Base-by-base conservation (phyloP, 2,329 filamentous ascomycete genomes). In the Sporothrix inflata region DNA sequence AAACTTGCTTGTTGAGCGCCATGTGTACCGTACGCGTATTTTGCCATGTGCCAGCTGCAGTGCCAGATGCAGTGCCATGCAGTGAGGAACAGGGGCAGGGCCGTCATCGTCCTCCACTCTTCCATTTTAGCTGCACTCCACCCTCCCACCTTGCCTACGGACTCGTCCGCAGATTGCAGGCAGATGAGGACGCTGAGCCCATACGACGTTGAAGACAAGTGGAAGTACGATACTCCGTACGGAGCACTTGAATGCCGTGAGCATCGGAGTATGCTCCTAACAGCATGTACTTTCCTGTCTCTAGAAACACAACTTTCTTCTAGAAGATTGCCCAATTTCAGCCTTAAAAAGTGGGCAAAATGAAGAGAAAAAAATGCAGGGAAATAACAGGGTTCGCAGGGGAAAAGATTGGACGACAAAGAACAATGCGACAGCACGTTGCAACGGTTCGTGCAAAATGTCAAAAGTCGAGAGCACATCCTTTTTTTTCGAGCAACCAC, bases 271-370 rank as follows among this genome's bases (percentile, higher is more conserved):
- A 63, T 42, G 38, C 19, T 27, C 12, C 38, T 42, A 42, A 42
- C 38, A 24, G 38, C 60, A 42, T 45, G 34, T 34, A 57, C 14
- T 57, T 34, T 57, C 27, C 12, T 57, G 21, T 57, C 24, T 16
- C 8, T 6, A 19, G 30, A 38, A 40, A 14, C 5, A 27, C n/a
- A n/a, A 21, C 14, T 40, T 21, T 24, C 27, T 68, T 68, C 19
- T 21, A 68, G 65, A 53, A 68, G 30, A 68, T 53, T 21, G 30
- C 8, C 65, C 65, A 53, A 68, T 68, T 53, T 53, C 65, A 68
- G 65, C 65, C 63, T 67, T 67, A 67, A 67, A 66, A 67, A 34
- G 45, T 51, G 63, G 63, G 6, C 21, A 34, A 7, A 8, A 24
- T 7, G 38, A 19, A 7, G 30, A 27, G 7, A n/a, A 19, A 7